Evolutionary conservation across 1,139 yeast species (phyloP).

Genomic region (Hansenula lynferdii): DNA sequence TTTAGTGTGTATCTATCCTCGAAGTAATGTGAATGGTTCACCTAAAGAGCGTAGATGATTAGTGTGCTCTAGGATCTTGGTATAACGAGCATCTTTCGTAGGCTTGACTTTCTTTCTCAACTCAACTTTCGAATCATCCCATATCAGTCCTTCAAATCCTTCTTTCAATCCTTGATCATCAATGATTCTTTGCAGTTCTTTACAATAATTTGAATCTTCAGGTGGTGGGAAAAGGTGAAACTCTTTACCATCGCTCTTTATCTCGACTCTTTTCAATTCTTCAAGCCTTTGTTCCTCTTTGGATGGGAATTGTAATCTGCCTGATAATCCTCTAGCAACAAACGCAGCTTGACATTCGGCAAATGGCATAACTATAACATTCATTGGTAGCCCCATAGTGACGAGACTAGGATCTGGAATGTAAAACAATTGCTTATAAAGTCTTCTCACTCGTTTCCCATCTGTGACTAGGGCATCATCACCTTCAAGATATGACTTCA

Average conservation of each 20-base stretch:
- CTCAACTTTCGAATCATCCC: not conserved
- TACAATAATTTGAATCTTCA: not conserved
- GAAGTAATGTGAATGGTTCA: not conserved
- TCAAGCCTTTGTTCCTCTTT: conserved; percentile 22
- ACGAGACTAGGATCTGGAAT: conserved; percentile 53
- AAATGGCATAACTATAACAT: conserved; percentile 53
- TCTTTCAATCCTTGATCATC: not conserved
- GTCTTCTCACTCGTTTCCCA: conserved; percentile 41
- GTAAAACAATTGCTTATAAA: conserved; percentile 50
- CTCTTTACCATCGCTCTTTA: not conserved
- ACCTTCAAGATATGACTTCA: conserved; percentile 24
- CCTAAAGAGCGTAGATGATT: not conserved
- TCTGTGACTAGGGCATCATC: conserved; percentile 34
- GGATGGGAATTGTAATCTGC: conserved; percentile 40
- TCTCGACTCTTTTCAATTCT: conserved; percentile 4
- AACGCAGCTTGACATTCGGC: conserved; percentile 57
- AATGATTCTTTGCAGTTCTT: not conserved
- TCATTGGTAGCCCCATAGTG: conserved; percentile 45
- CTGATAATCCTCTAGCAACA: conserved; percentile 50
- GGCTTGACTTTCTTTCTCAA: not conserved
- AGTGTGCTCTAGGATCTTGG: not conserved
- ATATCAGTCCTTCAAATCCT: not conserved
- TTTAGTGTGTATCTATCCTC: not conserved
- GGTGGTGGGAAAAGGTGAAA: conserved; percentile 2
- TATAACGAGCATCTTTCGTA: not conserved